Evolutionary conservation across 2,329 filamentous ascomycete genomes (phyloP).

Genomic region (Aspergillus neotritici): DNA sequence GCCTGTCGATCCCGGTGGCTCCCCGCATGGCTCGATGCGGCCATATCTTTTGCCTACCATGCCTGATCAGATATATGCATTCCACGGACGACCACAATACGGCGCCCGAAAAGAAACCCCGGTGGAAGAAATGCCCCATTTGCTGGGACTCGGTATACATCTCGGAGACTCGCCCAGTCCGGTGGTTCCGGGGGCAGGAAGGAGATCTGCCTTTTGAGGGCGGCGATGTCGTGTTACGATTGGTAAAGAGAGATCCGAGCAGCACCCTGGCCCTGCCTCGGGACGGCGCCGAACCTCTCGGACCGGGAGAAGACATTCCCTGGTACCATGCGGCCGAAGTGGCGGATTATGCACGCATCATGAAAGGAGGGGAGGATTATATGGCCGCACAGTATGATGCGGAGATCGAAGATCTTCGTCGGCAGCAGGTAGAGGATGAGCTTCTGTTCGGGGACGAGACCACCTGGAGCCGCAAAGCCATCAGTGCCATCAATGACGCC

Average conservation of each 20-base stretch:
- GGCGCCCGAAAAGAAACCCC: conserved; percentile 60
- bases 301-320: conserved; percentile 69
- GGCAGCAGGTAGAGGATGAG: conserved; percentile 83
- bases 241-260: conserved; percentile 73
- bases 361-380: conserved; percentile 89
- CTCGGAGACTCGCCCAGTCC: conserved; percentile 81
- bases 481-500: conserved; percentile 64
- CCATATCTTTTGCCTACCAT: conserved; percentile 93
- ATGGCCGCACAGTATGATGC: conserved; percentile 74
- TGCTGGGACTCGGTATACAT: conserved; percentile 91
- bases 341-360: conserved; percentile 87
- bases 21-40: conserved; percentile 96
- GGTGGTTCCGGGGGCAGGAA: conserved; percentile 88
- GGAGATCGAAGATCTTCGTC: conserved; percentile 68
- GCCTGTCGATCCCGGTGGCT: conserved; percentile 83
- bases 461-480: conserved; percentile 85
- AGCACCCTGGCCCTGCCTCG: conserved; percentile 84
- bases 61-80: conserved; percentile 92
- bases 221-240: conserved; percentile 78
- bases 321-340: conserved; percentile 96
- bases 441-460: conserved; percentile 85
- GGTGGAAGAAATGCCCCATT: conserved; percentile 94
- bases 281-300: conserved; percentile 68
- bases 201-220: conserved; percentile 72
- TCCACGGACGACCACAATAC: conserved; percentile 67